Percentiles rank a stretch among this genome's conserved stretches.
Evolutionary conservation across 2,329 filamentous ascomycete genomes (phyloP).

Genomic region (Trichophaea hybrida): DNA sequence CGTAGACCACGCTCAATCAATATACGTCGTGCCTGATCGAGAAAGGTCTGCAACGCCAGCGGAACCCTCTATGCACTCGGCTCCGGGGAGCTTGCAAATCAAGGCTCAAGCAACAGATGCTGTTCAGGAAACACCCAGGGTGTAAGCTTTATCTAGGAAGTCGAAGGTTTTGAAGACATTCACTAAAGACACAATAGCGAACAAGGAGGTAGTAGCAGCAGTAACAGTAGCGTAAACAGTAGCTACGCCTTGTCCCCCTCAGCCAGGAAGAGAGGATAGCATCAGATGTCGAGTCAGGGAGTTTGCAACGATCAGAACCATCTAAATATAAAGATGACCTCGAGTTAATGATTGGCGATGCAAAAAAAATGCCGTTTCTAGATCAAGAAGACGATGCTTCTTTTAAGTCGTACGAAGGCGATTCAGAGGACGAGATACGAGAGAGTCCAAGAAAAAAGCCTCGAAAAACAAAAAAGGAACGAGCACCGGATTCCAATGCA

Average conservation of each 20-base stretch:
- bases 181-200: neutral
- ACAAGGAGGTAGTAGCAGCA: neutral
- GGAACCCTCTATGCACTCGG: neutral
- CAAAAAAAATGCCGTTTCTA: conserved; percentile 44
- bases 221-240: neutral
- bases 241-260: too few relatives aligned
- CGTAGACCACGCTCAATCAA: conserved; percentile 43
- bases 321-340: conserved; percentile 41
- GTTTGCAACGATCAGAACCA: too few relatives aligned
- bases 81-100: neutral
- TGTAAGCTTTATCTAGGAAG: too few relatives aligned
- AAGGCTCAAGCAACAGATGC: neutral
- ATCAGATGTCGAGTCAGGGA: too few relatives aligned
- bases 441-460: neutral
- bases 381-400: conserved; percentile 35
- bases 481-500: conserved; percentile 34
- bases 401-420: neutral
- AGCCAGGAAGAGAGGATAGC: too few relatives aligned
- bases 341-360: conserved; percentile 48
- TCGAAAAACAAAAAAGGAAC: conserved; percentile 5
- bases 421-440: neutral
- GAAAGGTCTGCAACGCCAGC: neutral
- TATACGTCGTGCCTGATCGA: conserved; percentile 36
- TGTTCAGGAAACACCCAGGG: neutral
- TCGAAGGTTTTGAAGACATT: neutral